These are phyloP conservation scores for Hydnomerulius pinastri DNA, from an alignment of 768 basidiomycete species.

Conservation along the genomic window DNA sequence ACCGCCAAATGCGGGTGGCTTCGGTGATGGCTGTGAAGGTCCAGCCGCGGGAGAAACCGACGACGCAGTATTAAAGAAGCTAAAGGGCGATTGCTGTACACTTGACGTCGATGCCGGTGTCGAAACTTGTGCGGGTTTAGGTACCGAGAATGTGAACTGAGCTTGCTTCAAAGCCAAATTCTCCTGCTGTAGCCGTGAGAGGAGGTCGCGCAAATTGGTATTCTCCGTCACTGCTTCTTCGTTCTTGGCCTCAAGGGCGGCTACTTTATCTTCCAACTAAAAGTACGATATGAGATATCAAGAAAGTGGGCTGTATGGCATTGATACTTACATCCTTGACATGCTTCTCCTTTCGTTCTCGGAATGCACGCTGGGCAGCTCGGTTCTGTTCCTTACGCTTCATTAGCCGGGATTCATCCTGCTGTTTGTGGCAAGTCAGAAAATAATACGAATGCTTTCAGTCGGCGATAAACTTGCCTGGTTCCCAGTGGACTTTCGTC, in stretches of 20 bases:
- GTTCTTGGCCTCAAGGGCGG: slow-evolving; percentile 83
- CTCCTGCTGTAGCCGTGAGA: slow-evolving; percentile 83
- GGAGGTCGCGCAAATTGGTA: slow-evolving; percentile 84
- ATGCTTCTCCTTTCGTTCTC: slow-evolving; percentile 96
- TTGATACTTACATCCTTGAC: slow-evolving; percentile 82
- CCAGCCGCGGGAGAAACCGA: slow-evolving; percentile 23
- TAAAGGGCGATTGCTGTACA: slow-evolving; percentile 22
- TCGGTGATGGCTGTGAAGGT: slow-evolving; percentile 35
- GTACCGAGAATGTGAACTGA: slow-evolving; percentile 83
- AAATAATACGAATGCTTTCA: not conserved
- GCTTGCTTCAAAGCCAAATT: slow-evolving; percentile 80
- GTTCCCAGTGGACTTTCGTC: slow-evolving; percentile 45
- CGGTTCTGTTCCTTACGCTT: slow-evolving; percentile 98
- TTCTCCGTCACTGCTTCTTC: slow-evolving; percentile 75
- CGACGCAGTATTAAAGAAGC: slow-evolving; percentile 27
- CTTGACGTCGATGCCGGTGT: slow-evolving; percentile 23
- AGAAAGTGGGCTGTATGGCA: slow-evolving; percentile 5
- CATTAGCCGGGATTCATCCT: slow-evolving; percentile 74
- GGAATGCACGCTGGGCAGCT: slow-evolving; percentile 95
- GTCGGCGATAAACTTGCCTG: slow-evolving; percentile 29
- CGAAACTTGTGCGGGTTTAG: slow-evolving; percentile 40
- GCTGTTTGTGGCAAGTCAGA: slow-evolving; percentile 8
- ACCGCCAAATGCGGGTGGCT: slow-evolving; percentile 18
- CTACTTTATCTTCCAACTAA: slow-evolving; percentile 90
- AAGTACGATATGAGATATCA: slow-evolving; percentile 2